Percentiles rank a stretch among this genome's conserved stretches.
Conservation (phyloP, 1,284 basidiomycete genomes). For the Cutaneotrichosporon curvatum region DNA sequence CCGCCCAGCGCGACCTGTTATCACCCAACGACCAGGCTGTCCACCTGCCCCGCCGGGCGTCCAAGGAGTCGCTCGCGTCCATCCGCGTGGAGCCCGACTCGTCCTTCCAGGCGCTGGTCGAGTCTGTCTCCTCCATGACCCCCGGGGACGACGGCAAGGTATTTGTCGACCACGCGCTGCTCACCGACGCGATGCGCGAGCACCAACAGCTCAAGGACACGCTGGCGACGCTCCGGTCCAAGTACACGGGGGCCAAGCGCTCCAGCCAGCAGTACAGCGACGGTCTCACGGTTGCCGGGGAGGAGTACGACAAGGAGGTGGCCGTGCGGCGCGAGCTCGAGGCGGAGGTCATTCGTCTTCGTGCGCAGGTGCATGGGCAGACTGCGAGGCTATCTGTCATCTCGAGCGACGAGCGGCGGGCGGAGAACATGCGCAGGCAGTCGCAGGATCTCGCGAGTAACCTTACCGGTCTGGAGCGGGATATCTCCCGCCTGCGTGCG, state of each 20-base stretch:
- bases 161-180: constrained; percentile 64
- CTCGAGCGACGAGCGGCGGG: constrained; percentile 65
- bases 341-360: constrained; percentile 76
- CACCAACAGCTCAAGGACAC: constrained; percentile 63
- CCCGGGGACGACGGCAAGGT: constrained; percentile 60
- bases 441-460: constrained; percentile 71
- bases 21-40: constrained; percentile 24
- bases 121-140: constrained; percentile 57
- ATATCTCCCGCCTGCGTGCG: constrained; percentile 76
- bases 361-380: constrained; percentile 80
- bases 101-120: constrained; percentile 25
- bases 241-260: constrained; percentile 79
- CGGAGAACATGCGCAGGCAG: constrained; percentile 69
- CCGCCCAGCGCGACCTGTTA: constrained; percentile 18
- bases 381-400: constrained; percentile 75
- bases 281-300: constrained; percentile 81
- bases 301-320: constrained; percentile 86
- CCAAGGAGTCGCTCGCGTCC: constrained; percentile 32
- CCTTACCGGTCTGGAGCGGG: constrained; percentile 70
- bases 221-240: constrained; percentile 61
- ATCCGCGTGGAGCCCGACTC: constrained; percentile 28
- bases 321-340: constrained; percentile 81
- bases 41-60: constrained; percentile 33
- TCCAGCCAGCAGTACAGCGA: constrained; percentile 86
- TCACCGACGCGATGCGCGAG: constrained; percentile 64